Evolutionary conservation across 202 grass and related monocot genomes (phyloP), one percentile per base, ranked within the genome.

Genomic region (Carex arenaria): DNA sequence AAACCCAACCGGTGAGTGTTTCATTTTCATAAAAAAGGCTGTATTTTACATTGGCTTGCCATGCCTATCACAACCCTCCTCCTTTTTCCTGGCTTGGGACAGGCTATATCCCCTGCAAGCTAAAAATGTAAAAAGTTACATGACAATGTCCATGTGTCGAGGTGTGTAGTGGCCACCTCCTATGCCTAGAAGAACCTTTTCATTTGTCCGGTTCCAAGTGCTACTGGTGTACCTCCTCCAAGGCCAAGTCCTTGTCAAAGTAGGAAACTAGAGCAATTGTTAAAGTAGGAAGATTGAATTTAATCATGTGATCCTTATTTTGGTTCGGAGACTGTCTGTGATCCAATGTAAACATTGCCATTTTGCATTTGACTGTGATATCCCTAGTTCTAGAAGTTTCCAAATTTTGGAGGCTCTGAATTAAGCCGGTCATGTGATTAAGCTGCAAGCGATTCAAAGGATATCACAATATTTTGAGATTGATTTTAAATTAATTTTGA

Each of bases 121-220:
- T 76, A 34, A 17, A 64, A 76, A 75, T 43, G 3, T 30, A 20
- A 75, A 10, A 62, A 85, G 87, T 91, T 94, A 97, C 92, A 76
- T 19, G 13, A 90, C 84, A 91, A 94, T 93, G 88, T 97, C 90
- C 90, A 90, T 94, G 72, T 97, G 95, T 67, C 92, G 87, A 91
- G 95, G 95, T 61, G 87, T 92, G 30, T 97, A 94, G 86, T 97
- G 95, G 61, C 95, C 92, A 30, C 95, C 95, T 78, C 95, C 92
- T 85, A 94, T 94, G 30, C 95, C 95, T 10, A 97, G 68, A 67
- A 94, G 87, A 72, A 97, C 86, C 22, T 94, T 97, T 63, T 94
- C 84, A 82, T 79, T 74, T 59, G 64, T 83, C 77, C 95, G 26
- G 26, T 26, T 26, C 26, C 26, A 26, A 26, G 0, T 26, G 26